A percentile compares a stretch with the other conserved stretches of the same genome.
Conservation (phyloP, 2,329 filamentous ascomycete species). For the Scortechinia acanthostroma region DNA sequence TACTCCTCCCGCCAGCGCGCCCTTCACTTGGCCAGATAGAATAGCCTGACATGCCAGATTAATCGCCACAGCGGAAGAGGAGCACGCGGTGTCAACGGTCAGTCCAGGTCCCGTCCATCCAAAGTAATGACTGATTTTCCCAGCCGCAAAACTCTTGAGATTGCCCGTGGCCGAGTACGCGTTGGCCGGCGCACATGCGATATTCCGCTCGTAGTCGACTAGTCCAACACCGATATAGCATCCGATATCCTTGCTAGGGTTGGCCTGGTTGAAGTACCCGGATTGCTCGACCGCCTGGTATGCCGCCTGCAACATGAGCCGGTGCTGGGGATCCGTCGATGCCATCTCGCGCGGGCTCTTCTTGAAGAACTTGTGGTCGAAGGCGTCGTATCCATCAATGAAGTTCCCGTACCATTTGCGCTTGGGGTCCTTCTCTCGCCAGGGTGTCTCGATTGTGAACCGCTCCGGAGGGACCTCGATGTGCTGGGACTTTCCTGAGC, state of each 20-base stretch:
- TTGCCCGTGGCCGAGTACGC: conserved; percentile 9
- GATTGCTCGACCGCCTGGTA: conserved; percentile 10
- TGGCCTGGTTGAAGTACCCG: conserved; percentile 11
- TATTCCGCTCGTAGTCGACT: conserved; percentile 18
- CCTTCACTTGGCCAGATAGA: neutral
- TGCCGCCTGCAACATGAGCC: conserved; percentile 6
- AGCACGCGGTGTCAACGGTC: conserved; percentile 25
- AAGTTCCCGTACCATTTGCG: conserved; percentile 7
- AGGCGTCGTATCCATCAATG: conserved; percentile 7
- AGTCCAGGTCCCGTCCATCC: conserved; percentile 21
- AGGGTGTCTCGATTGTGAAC: neutral
- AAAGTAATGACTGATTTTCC: conserved; percentile 21
- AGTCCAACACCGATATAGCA: conserved; percentile 17
- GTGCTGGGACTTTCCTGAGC: neutral
- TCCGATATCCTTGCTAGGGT: conserved; percentile 12
- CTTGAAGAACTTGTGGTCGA: conserved; percentile 9
- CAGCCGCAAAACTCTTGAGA: conserved; percentile 13
- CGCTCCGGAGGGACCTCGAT: neutral
- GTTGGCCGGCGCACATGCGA: conserved; percentile 4
- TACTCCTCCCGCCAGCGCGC: conserved; percentile 9
- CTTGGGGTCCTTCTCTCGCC: neutral
- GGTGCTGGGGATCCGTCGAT: conserved; percentile 8
- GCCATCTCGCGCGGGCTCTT: conserved; percentile 10
- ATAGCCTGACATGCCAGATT: conserved; percentile 20
- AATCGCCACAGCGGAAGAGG: conserved; percentile 24